A percentile compares a stretch with the other conserved stretches of the same genome.
Conservation (phyloP, 2,329 filamentous ascomycete species). For the Triangularia setosa region DNA sequence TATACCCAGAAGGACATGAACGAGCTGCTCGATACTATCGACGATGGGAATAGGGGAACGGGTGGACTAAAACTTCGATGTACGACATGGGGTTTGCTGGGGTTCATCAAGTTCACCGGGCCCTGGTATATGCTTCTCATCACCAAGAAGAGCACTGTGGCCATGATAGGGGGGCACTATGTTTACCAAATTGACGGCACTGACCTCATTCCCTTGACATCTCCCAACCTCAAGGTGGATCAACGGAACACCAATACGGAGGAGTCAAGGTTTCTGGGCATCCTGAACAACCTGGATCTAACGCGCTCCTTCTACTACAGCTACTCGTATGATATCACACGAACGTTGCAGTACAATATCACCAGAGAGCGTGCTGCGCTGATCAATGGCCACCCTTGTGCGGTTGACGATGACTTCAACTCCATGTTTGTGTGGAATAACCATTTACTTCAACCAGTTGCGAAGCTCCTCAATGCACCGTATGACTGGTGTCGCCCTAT, state of each 20-base stretch:
- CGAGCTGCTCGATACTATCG: conserved; percentile 86
- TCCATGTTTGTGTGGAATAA: conserved; percentile 99
- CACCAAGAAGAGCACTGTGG: conserved; percentile 92
- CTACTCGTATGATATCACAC: conserved; percentile 94
- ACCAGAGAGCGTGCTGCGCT: conserved; percentile 71
- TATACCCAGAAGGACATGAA: conserved; percentile 92
- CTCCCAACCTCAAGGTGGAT: conserved; percentile 72
- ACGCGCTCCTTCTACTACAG: conserved; percentile 96
- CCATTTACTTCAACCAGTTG: conserved; percentile 76
- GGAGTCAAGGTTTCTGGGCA: conserved; percentile 82
- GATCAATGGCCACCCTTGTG: conserved; percentile 57
- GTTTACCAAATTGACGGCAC: conserved; percentile 94
- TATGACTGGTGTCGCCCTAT: conserved; percentile 97
- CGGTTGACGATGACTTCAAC: conserved; percentile 66
- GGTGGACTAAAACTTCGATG: conserved; percentile 87
- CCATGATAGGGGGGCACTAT: conserved; percentile 93
- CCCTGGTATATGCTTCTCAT: conserved; percentile 97
- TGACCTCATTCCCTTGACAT: conserved; percentile 82
- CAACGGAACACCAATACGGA: conserved; percentile 75
- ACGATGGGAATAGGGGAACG: conserved; percentile 87
- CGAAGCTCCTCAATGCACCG: conserved; percentile 66
- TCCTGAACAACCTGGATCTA: conserved; percentile 86
- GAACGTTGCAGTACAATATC: conserved; percentile 89
- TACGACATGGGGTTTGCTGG: conserved; percentile 88
- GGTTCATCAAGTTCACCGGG: conserved; percentile 94